Percentiles rank a stretch among this genome's conserved stretches.
These are phyloP conservation scores for Salix caprea DNA, from an alignment of 345 rosid genomes.

Conservation along the genomic window DNA sequence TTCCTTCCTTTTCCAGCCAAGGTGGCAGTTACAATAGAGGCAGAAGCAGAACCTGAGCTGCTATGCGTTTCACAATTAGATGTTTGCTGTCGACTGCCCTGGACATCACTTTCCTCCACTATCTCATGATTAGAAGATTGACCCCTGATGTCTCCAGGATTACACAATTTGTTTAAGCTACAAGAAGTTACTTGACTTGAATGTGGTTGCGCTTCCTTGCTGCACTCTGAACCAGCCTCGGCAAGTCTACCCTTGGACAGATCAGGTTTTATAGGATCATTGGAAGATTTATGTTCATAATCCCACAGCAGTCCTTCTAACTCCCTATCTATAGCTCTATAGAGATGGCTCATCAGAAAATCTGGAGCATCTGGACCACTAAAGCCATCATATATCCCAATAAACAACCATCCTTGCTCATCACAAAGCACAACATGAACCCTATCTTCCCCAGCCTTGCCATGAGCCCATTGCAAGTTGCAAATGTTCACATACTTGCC, in stretches of 20 bases:
- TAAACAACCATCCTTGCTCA: conserved; percentile 94
- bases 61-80: conserved; percentile 19
- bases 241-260: conserved; percentile 16
- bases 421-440: conserved; percentile 97
- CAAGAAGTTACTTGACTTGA: conserved; percentile 31
- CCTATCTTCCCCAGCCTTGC: conserved; percentile 98
- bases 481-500: conserved; percentile 49
- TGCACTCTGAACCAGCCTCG: conserved; percentile 21
- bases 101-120: conserved; percentile 39
- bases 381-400: conserved; percentile 98
- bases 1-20: conserved; percentile 54
- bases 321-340: conserved; percentile 81
- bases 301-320: conserved; percentile 91
- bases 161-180: conserved; percentile 28
- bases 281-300: conserved; percentile 52
- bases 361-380: conserved; percentile 99
- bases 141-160: conserved; percentile 29
- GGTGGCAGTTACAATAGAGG: conserved; percentile 37
- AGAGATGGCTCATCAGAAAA: conserved; percentile 80
- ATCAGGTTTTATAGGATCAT: conserved; percentile 36
- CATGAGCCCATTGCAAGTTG: conserved; percentile 98
- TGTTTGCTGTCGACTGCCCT: conserved; percentile 26
- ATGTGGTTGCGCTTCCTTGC: conserved; percentile 25
- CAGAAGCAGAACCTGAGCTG: conserved; percentile 26
- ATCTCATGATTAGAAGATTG: conserved; percentile 46